Conservation (phyloP, 2,329 filamentous ascomycete species). For the Talaromyces islandicus region DNA sequence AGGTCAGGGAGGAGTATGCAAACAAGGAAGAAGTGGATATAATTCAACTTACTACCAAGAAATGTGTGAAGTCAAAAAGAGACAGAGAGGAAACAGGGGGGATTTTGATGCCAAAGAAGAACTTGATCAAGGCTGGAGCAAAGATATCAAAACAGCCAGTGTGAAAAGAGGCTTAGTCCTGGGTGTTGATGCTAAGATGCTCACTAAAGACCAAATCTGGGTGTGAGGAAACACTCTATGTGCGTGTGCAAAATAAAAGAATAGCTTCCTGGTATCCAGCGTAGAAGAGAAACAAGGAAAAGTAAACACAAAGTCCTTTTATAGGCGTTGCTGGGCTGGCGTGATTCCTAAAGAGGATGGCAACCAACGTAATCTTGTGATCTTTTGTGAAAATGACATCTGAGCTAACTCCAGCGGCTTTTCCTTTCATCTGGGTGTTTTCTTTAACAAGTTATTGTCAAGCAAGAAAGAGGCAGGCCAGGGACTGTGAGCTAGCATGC, state of each 20-base stretch:
- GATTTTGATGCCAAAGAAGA: neutral
- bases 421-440: neutral
- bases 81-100: neutral
- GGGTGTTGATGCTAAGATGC: neutral
- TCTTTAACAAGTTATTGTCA: neutral
- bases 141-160: neutral
- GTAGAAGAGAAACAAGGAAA: neutral
- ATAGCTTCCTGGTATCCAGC: neutral
- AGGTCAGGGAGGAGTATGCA: neutral
- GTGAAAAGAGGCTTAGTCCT: neutral
- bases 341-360: conserved; percentile 5
- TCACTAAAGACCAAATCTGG: neutral
- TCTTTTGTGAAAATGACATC: neutral
- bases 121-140: neutral
- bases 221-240: neutral
- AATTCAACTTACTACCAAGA: neutral
- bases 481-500: too few species aligned
- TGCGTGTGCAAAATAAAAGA: neutral
- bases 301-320: neutral
- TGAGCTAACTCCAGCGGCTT: neutral
- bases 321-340: neutral
- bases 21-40: neutral
- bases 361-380: neutral
- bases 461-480: neutral
- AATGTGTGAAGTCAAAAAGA: neutral